A percentile compares a stretch with the other conserved stretches of the same genome.
phyloP scores from a whole-genome alignment of 1,139 yeast species.

The Pichia sp. region DNA sequence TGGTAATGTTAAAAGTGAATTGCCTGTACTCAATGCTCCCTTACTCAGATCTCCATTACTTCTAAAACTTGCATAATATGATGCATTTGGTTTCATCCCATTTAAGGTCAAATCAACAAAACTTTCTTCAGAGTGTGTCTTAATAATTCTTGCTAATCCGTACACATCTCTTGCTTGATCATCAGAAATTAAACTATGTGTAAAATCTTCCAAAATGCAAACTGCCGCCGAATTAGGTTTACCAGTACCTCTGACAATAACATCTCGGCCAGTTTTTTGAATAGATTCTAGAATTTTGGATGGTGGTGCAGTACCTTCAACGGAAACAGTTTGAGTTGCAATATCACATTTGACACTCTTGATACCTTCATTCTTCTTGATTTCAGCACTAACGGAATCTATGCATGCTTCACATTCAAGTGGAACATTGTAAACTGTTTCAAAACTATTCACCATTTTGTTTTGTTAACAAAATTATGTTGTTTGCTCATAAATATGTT shows the following conservation, averaged over 20 bases:
- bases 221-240: constrained; percentile 86
- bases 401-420: constrained; percentile 70
- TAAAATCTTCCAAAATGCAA: constrained; percentile 75
- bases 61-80: constrained; percentile 64
- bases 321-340: constrained; percentile 50
- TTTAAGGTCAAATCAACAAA: constrained; percentile 74
- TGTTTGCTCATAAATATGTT: background rate
- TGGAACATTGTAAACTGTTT: constrained; percentile 74
- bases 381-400: constrained; percentile 47
- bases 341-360: constrained; percentile 48
- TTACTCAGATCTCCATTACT: constrained; percentile 67
- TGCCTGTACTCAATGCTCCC: constrained; percentile 71
- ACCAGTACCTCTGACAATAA: constrained; percentile 89
- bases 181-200: constrained; percentile 26
- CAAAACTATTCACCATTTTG: constrained; percentile 18
- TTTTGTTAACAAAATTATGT: background rate
- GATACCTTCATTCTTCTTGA: constrained; percentile 44
- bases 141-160: constrained; percentile 85
- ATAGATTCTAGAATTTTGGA: constrained; percentile 59
- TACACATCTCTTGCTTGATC: constrained; percentile 56
- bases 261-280: constrained; percentile 74
- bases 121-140: constrained; percentile 45
- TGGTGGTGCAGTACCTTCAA: constrained; percentile 64
- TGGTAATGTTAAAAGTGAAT: constrained; percentile 40
- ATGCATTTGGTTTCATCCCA: constrained; percentile 52